Conservation (phyloP, 2,329 filamentous ascomycete species). For the Trichoderma koningiopsis region DNA sequence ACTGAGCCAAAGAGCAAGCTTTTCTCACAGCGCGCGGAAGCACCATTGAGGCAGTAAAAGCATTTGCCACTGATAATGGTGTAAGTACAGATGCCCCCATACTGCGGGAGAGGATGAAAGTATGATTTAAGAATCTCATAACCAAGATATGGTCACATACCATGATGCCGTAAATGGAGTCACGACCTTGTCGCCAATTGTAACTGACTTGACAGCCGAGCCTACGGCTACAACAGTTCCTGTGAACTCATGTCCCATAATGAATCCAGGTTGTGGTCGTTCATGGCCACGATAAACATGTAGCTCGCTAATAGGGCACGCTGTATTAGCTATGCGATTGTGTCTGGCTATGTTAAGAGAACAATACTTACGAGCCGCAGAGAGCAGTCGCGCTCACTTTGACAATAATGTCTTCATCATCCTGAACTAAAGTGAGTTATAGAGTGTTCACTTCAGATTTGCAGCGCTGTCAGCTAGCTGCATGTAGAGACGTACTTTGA, state of each 20-base stretch:
- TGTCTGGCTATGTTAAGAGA: neutral
- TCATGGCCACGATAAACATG: conserved; percentile 86
- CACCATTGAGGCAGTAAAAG: conserved; percentile 80
- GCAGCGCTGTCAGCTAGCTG: neutral
- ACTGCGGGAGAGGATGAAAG: neutral
- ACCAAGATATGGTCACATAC: conserved; percentile 44
- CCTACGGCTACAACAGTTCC: conserved; percentile 72
- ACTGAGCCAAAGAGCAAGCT: conserved; percentile 70
- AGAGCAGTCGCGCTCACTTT: conserved; percentile 82
- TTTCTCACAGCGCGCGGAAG: conserved; percentile 75
- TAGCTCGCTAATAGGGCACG: conserved; percentile 57
- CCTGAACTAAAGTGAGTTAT: conserved; percentile 53
- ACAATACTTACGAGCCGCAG: conserved; percentile 73
- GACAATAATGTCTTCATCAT: conserved; percentile 75
- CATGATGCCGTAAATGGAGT: conserved; percentile 82
- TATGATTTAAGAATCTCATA: neutral
- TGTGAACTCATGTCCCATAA: conserved; percentile 86
- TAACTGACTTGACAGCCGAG: conserved; percentile 65
- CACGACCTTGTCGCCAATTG: conserved; percentile 77
- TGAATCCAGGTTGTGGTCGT: conserved; percentile 62
- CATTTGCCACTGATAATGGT: conserved; percentile 54
- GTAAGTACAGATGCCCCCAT: neutral
- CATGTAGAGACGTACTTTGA: conserved; percentile 46
- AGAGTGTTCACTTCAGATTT: conserved; percentile 24
- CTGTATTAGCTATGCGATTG: neutral